Conservation (phyloP, 805 yeast species). For the Candida gorgasii region DNA sequence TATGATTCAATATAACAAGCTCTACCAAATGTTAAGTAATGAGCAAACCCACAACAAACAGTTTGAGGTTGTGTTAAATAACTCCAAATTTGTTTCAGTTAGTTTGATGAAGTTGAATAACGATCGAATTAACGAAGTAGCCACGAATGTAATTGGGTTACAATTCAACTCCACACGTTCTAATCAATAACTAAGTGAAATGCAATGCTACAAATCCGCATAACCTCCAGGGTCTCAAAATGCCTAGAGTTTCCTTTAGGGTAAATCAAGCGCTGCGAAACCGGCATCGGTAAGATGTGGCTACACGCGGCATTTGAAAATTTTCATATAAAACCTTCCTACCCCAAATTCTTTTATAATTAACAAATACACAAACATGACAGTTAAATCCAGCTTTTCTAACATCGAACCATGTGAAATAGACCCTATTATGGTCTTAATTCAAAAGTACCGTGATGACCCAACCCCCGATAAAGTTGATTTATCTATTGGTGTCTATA, state of each 20-base stretch:
- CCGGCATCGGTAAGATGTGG: slow-evolving; percentile 5
- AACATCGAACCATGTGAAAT: slow-evolving; percentile 19
- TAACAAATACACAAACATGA: slow-evolving; percentile 9
- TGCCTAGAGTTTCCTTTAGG: neutral
- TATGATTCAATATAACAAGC: slow-evolving; percentile 12
- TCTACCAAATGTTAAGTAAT: slow-evolving; percentile 11
- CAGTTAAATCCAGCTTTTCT: slow-evolving; percentile 12
- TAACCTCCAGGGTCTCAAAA: neutral
- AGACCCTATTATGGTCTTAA: slow-evolving; percentile 31
- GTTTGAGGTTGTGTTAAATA: slow-evolving; percentile 26
- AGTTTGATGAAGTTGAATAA: slow-evolving; percentile 11
- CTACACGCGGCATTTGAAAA: slow-evolving; percentile 7
- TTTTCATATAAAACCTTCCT: slow-evolving; percentile 1
- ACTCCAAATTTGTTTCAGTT: slow-evolving; percentile 32
- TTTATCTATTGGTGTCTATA: slow-evolving; percentile 48
- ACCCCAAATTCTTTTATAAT: neutral
- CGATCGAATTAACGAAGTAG: slow-evolving; percentile 6
- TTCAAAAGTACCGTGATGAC: slow-evolving; percentile 25
- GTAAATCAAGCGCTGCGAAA: neutral
- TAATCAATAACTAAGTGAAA: too few species aligned
- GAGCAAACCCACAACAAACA: slow-evolving; percentile 8
- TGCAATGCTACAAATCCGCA: too few species aligned
- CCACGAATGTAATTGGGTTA: slow-evolving; percentile 7
- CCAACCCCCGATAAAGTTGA: slow-evolving; percentile 36
- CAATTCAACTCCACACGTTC: too few species aligned